A percentile compares a stretch with the other conserved stretches of the same genome.
Conservation (phyloP, 805 yeast genomes). For the Ogataea degrootiae region DNA sequence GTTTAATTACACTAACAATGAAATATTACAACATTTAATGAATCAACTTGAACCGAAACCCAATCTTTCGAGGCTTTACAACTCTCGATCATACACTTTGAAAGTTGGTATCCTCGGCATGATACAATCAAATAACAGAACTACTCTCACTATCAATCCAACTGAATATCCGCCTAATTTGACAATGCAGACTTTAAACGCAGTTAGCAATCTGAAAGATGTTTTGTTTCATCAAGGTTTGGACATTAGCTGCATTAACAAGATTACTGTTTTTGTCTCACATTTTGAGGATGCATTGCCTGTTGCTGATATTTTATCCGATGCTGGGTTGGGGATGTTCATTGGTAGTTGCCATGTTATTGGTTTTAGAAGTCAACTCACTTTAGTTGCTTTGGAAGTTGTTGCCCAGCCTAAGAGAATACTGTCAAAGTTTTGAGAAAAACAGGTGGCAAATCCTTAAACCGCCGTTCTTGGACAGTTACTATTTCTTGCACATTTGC, state of each 20-base stretch:
- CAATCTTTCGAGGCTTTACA: not conserved
- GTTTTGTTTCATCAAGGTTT: not conserved
- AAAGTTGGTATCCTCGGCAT: not conserved
- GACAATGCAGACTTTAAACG: too few relatives aligned
- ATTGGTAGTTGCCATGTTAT: constrained; percentile 25
- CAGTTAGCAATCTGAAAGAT: too few relatives aligned
- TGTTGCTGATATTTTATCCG: constrained; percentile 8
- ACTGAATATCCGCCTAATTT: not conserved
- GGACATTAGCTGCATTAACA: not conserved
- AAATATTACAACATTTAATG: too few relatives aligned
- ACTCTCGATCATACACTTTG: not conserved
- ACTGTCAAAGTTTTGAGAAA: not conserved
- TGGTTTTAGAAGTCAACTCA: constrained; percentile 37
- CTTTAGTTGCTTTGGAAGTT: constrained; percentile 42
- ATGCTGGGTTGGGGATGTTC: constrained; percentile 7
- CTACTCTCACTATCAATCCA: not conserved
- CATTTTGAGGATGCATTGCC: constrained; percentile 6
- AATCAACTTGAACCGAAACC: too few relatives aligned
- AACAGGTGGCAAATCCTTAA: too few relatives aligned
- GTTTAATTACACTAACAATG: too few relatives aligned
- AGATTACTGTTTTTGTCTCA: not conserved
- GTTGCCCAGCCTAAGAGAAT: constrained; percentile 28
- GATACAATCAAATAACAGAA: not conserved
- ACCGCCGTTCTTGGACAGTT: too few relatives aligned
- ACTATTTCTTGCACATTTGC: not conserved